Base-by-base conservation (phyloP, 176 grass and related monocot genomes). In the Themeda triandra region DNA sequence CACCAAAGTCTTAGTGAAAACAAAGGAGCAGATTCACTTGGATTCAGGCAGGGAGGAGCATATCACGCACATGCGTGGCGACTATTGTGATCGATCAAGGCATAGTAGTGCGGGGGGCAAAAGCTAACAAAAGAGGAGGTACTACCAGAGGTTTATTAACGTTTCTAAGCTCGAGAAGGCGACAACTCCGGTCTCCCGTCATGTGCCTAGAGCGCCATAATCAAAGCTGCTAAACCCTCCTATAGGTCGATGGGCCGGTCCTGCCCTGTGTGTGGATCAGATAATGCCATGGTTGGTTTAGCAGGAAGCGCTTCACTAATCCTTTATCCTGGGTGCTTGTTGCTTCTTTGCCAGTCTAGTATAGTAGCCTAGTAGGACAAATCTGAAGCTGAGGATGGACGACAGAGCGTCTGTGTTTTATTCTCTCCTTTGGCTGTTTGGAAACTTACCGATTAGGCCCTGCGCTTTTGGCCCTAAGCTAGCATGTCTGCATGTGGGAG, bases 91-190 rank as follows among this genome's bases (percentile, higher is more conserved):
- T 90, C 65, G 78, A 51, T 10, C 79, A 72, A 45, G 39, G 29
- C 67, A 12, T 42, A 42, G 40, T 12, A 13, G 35, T 62, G 44
- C 30, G 68, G 48, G 48, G 76, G 63, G 44, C 60, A 63, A 85
- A 82, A 77, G 77, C 24, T 56, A 78, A 85, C 76, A 85, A 92
- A 89, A 90, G 86, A 79, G 53, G 72, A 49, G 37, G 28, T 15
- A 12, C 10, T 21, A 23, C 78, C 65, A 62, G 46, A n/a, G 80
- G 66, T 86, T 88, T 88, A 85, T 74, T 78, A 90, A 79, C 66
- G 59, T 84, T 74, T 82, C 79, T 85, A 82, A 90, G 67, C 90
- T 92, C 79, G 77, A 91, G 86, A 95, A 87, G 80, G 86, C 66
- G 88, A 91, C 86, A 92, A 69, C 73, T 46, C 67, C 58, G 84